Evolutionary conservation across 2,329 filamentous ascomycete species (phyloP).

Genomic region (Arthrobotrys megalospora): DNA sequence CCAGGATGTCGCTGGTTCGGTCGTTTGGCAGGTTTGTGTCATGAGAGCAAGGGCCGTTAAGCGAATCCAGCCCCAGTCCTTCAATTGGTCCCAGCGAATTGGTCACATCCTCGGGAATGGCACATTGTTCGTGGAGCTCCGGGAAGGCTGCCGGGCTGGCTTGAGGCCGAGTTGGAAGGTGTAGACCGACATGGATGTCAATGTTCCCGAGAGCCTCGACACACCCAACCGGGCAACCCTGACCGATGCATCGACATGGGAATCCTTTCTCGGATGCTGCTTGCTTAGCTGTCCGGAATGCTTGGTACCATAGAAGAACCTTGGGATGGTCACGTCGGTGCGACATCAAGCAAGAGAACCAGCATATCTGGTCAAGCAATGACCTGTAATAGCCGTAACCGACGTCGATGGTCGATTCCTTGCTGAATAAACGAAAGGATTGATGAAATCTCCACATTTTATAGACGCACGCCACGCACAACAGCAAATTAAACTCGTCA

Average conservation of each 20-base stretch:
- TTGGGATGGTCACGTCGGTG: conserved; percentile 47
- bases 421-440: conserved; percentile 48
- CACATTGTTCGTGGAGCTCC: conserved; percentile 15
- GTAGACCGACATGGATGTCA: conserved; percentile 9
- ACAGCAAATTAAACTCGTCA: conserved; percentile 56
- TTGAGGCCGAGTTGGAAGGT: not conserved
- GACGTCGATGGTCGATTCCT: conserved; percentile 42
- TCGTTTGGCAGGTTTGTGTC: conserved; percentile 60
- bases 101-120: conserved; percentile 46
- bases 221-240: conserved; percentile 46
- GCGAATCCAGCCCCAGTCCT: conserved; percentile 49
- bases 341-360: conserved; percentile 31
- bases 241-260: conserved; percentile 50
- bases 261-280: conserved; percentile 52
- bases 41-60: conserved; percentile 58
- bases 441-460: conserved; percentile 48
- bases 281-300: conserved; percentile 60
- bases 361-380: conserved; percentile 25
- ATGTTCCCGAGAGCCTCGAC: conserved; percentile 59
- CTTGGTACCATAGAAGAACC: conserved; percentile 52
- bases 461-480: conserved; percentile 48
- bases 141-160: conserved; percentile 19
- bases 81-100: conserved; percentile 46
- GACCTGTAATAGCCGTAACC: conserved; percentile 29
- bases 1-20: conserved; percentile 57